Conservation (phyloP, 768 basidiomycete species). For the Kwoniella bestiolae region DNA sequence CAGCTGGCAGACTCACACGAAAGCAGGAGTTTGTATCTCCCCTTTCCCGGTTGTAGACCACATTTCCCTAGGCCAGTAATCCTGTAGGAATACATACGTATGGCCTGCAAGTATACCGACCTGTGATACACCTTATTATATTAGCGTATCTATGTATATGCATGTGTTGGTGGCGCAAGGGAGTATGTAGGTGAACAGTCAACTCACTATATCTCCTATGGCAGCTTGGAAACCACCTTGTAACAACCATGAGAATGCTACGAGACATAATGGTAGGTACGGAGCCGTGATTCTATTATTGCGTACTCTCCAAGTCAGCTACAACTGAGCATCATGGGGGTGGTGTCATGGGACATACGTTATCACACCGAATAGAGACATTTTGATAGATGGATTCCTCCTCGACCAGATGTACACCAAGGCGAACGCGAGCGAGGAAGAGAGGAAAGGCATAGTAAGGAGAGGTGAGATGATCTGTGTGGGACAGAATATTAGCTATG, state of each 20-base stretch:
- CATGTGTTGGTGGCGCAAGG: neutral
- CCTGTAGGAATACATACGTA: conserved; percentile 55
- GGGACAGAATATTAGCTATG: neutral
- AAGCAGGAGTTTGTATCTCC: conserved; percentile 42
- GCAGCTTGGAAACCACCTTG: conserved; percentile 53
- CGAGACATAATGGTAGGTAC: conserved; percentile 89
- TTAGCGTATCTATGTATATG: neutral
- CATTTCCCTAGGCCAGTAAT: conserved; percentile 57
- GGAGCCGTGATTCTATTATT: conserved; percentile 75
- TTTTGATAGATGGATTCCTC: conserved; percentile 90
- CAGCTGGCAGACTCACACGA: conserved; percentile 38
- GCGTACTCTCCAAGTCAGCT: neutral
- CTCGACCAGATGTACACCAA: conserved; percentile 98
- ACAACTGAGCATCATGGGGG: no score
- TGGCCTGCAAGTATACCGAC: conserved; percentile 55
- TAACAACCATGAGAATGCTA: conserved; percentile 69
- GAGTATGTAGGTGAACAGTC: neutral
- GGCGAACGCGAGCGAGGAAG: conserved; percentile 88
- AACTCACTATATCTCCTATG: conserved; percentile 51
- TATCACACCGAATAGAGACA: conserved; percentile 91
- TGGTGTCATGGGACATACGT: conserved; percentile 59
- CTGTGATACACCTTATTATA: conserved; percentile 16
- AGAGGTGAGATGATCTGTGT: conserved; percentile 76
- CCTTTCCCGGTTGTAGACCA: conserved; percentile 50
- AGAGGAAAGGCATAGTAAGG: conserved; percentile 90